Conservation (phyloP, 1,284 basidiomycete species). For the Naganishia cerealis region DNA sequence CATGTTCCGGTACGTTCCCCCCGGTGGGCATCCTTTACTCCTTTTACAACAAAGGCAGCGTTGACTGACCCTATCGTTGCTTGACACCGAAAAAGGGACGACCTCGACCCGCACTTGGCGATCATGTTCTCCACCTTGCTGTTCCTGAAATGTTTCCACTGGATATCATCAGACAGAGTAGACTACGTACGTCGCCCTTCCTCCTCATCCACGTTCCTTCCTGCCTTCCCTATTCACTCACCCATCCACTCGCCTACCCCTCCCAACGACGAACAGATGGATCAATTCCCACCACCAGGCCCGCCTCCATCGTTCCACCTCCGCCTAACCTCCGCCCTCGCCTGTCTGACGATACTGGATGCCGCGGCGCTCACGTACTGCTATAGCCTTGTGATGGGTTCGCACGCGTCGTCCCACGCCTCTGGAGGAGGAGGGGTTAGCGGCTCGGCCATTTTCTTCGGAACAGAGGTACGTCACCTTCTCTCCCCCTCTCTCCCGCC, state of each 20-base stretch:
- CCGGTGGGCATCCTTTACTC: no score
- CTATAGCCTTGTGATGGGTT: constrained; percentile 39
- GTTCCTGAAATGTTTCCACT: constrained; percentile 96
- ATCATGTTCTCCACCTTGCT: constrained; percentile 88
- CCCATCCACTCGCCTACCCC: background rate
- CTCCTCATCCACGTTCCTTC: background rate
- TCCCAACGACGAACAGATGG: constrained; percentile 68
- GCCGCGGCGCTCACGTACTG: constrained; percentile 36
- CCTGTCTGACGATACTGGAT: constrained; percentile 46
- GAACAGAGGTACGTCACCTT: constrained; percentile 71
- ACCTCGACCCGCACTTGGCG: constrained; percentile 87
- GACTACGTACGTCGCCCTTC: constrained; percentile 73
- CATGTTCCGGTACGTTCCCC: constrained; percentile 70
- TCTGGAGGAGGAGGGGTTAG: constrained; percentile 65
- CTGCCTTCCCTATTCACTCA: background rate
- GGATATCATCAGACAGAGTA: constrained; percentile 89
- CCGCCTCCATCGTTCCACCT: constrained; percentile 79
- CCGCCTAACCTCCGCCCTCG: constrained; percentile 64
- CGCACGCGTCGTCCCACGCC: no score
- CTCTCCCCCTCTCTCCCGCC: background rate
- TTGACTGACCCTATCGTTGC: background rate
- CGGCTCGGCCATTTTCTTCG: constrained; percentile 83
- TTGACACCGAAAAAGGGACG: constrained; percentile 58
- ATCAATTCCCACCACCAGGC: constrained; percentile 85
- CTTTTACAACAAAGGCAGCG: no score